Conservation (phyloP, 768 basidiomycete species). For the Phylloporus sp. region DNA sequence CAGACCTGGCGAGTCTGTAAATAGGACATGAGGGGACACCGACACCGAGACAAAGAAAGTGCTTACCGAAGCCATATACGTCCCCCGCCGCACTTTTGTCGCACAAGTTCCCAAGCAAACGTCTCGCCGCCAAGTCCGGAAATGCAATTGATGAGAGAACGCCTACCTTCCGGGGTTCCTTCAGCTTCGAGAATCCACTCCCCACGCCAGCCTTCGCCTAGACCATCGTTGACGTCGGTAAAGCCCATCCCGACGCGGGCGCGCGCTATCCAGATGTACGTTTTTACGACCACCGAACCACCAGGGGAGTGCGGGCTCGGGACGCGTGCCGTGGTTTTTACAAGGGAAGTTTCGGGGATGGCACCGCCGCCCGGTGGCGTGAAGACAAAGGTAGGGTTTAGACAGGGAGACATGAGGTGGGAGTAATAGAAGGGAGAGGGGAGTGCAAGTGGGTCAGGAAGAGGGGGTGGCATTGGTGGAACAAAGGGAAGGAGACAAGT, state of each 20-base stretch:
- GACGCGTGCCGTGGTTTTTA: conserved; percentile 36
- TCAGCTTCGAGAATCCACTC: conserved; percentile 81
- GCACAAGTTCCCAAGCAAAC: conserved; percentile 50
- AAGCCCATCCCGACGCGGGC: conserved; percentile 36
- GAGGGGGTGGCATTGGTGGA: conserved; percentile 47
- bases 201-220: conserved; percentile 68
- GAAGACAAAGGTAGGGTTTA: conserved; percentile 24
- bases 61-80: conserved; percentile 62
- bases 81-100: conserved; percentile 56
- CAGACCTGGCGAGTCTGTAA: conserved; percentile 21
- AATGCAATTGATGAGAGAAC: conserved; percentile 52
- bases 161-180: conserved; percentile 63
- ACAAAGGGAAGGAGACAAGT: conserved; percentile 53
- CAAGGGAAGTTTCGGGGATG: conserved; percentile 46
- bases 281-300: conserved; percentile 56
- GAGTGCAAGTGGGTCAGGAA: conserved; percentile 54
- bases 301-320: conserved; percentile 56
- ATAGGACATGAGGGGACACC: neutral
- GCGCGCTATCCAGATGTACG: conserved; percentile 62
- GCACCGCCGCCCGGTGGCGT: conserved; percentile 30
- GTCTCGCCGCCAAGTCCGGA: conserved; percentile 31
- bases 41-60: neutral
- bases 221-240: conserved; percentile 33
- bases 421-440: conserved; percentile 75
- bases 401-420: conserved; percentile 48